Base-by-base conservation (phyloP, 306 rosid species). In the Glycine latifolia region DNA sequence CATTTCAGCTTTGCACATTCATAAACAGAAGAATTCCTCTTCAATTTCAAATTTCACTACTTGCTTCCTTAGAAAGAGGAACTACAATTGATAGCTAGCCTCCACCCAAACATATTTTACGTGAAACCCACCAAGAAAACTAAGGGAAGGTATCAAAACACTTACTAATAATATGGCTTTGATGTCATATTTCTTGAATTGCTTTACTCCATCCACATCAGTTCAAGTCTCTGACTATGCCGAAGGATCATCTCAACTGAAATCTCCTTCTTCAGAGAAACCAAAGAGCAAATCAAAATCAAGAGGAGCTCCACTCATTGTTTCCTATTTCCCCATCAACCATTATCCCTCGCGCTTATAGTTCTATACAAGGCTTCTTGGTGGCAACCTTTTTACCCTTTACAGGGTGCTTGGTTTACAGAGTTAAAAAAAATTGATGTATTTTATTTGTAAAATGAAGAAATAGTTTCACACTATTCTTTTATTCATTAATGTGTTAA, bases 301-400 rank as follows among this genome's bases (percentile, higher is more conserved):
- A 49, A 75, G 20, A 52, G 73, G 31, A 56, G 67, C 84, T 47
- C 87, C 83, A 39, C 6, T 84, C 0, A 60, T 56, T 47, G 78
- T 84, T 67, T 59, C 73, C n/a, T 74, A 79, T 72, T 84, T 84
- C n/a, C 87, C 84, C 0, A 59, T 48, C 26, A 73, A 67, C 44
- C 44, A 37, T 7, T 26, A 79, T 41, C 73, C 12, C 7, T 73
- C 80, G 13, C 48, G 14, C 15, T 31, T 61, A 71, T 82, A 69
- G 10, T 7, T 3, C n/a, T n/a, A 4, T 53, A 0, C 44, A 4
- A 41, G 4, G 44, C 44, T 41, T 41, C 44, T 41, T 41, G 44
- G 44, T 41, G 44, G 44, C 6, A 3, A 0, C 4, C 39, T 4
- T 35, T 35, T 35, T 35, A 35, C 39, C 39, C 39, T 35, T 35